Evolutionary conservation across 306 rosid species (phyloP).

Genomic region (Cucurbita pepo): DNA sequence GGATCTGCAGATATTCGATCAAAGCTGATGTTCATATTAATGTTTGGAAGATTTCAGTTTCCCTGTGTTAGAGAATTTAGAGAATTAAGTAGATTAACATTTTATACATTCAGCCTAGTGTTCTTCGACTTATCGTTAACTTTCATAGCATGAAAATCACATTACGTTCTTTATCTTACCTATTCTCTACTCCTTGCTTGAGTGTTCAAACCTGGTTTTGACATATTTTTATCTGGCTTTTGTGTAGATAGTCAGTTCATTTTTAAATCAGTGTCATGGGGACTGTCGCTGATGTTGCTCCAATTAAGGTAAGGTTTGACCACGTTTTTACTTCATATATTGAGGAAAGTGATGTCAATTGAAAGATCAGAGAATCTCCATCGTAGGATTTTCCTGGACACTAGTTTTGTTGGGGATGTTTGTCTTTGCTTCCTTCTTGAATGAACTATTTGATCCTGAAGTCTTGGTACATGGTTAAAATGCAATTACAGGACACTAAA

Average conservation of each 20-base stretch:
- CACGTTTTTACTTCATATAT: slow-evolving; percentile 1
- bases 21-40: neutral
- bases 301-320: slow-evolving; percentile 35
- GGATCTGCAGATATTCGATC: neutral
- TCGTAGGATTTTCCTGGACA: neutral
- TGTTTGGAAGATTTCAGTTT: neutral
- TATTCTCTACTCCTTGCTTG: neutral
- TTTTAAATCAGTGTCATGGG: slow-evolving; percentile 46
- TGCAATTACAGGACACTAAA: slow-evolving; percentile 36
- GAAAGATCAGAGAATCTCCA: neutral
- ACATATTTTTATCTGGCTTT: neutral
- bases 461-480: neutral
- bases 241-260: slow-evolving; percentile 24
- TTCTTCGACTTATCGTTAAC: neutral
- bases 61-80: neutral
- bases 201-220: neutral
- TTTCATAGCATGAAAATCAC: neutral
- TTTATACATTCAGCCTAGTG: neutral
- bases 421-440: neutral
- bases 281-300: slow-evolving; percentile 42
- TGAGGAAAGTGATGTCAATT: neutral
- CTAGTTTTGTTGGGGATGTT: neutral
- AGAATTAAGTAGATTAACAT: neutral
- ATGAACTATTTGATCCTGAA: neutral
- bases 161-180: neutral